Evolutionary conservation across 139 green algal genomes (phyloP).

Genomic region (Protoeuglena noctilucae): DNA sequence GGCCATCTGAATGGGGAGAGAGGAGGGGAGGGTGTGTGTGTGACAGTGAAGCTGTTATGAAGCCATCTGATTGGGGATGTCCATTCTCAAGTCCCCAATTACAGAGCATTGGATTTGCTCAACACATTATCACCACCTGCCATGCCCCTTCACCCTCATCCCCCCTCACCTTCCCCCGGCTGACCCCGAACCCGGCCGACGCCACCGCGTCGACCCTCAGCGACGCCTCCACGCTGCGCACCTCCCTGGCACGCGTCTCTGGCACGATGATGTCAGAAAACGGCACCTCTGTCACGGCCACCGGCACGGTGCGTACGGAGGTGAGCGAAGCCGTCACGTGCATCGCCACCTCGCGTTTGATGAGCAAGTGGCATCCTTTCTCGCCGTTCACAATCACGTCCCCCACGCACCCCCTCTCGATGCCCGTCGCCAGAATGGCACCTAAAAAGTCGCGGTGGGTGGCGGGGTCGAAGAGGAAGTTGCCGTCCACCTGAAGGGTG

Average conservation of each 20-base stretch:
- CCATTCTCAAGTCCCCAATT: too few species aligned
- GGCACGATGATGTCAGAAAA: slow-evolving; percentile 30
- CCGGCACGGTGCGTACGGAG: slow-evolving; percentile 44
- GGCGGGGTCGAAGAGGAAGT: slow-evolving; percentile 56
- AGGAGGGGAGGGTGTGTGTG: too few species aligned
- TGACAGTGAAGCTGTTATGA: too few species aligned
- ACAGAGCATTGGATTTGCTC: too few species aligned
- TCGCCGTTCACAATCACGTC: slow-evolving; percentile 66
- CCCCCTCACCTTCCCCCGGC: slow-evolving; percentile 49
- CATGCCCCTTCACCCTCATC: too few species aligned
- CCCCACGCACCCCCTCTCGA: slow-evolving; percentile 28
- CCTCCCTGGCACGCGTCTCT: slow-evolving; percentile 22
- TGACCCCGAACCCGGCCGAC: slow-evolving; percentile 54
- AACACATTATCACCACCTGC: too few species aligned
- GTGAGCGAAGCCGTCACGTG: slow-evolving; percentile 44
- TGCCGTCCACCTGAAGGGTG: slow-evolving; percentile 27
- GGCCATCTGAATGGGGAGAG: too few species aligned
- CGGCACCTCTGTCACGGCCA: slow-evolving; percentile 17
- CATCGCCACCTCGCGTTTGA: slow-evolving; percentile 40
- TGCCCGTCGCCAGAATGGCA: slow-evolving; percentile 47
- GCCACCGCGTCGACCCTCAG: slow-evolving; percentile 60
- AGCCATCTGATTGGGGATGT: too few species aligned
- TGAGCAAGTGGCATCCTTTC: slow-evolving; percentile 48
- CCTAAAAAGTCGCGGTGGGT: slow-evolving; percentile 66
- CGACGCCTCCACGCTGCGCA: slow-evolving; percentile 45